Percentiles rank a stretch among this genome's conserved stretches.
Conservation (phyloP, 305 asterid species). For the Solanum aculeatissimum region DNA sequence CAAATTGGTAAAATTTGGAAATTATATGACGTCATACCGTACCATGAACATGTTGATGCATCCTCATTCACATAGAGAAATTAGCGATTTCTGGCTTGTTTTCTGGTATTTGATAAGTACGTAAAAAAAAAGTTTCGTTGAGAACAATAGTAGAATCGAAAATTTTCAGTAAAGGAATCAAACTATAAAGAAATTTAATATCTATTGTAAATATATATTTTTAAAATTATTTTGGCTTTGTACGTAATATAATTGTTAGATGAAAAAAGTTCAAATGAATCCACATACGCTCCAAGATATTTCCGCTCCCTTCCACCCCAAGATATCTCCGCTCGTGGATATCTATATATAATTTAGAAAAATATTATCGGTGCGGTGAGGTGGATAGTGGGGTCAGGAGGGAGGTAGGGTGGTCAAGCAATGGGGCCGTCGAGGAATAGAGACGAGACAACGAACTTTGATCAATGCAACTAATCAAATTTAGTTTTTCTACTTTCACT, state of each 20-base stretch:
- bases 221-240: too few relatives aligned
- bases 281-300: fast-evolving
- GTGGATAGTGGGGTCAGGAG: neutral
- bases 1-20: too few relatives aligned
- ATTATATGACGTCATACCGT: too few relatives aligned
- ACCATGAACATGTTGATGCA: too few relatives aligned
- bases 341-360: neutral
- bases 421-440: neutral
- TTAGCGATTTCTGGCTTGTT: neutral
- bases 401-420: too few relatives aligned
- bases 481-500: too few relatives aligned
- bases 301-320: too few relatives aligned
- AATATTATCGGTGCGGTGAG: neutral
- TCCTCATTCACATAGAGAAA: too few relatives aligned
- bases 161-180: neutral
- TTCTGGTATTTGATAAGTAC: neutral
- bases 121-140: neutral
- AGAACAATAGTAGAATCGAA: neutral
- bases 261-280: neutral
- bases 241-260: neutral
- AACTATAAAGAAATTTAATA: neutral
- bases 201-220: neutral
- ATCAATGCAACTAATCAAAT: neutral
- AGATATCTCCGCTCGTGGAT: neutral
- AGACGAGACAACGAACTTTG: neutral